Base-by-base conservation (phyloP, 2,329 filamentous ascomycete genomes). In the Acephala macrosclerotiorum region DNA sequence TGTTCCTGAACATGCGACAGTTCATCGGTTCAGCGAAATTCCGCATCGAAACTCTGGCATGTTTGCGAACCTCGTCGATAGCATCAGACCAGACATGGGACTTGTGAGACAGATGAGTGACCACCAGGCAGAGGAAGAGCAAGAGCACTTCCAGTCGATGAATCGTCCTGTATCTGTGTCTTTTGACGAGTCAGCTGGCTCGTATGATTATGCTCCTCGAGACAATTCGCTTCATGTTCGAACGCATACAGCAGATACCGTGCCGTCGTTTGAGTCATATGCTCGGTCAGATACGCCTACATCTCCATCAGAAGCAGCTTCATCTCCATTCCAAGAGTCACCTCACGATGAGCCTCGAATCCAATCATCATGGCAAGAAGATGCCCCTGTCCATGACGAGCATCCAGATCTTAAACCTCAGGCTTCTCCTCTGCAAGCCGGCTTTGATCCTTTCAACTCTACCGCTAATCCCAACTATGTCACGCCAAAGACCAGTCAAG, bases 221-320 rank as follows among this genome's bases (percentile, higher is more conserved):
- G 63, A 65, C 5, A 22, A 33, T 3, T 45, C 58, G 6, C 45
- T 69, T 3, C 69, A 70, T 36, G 55, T 68, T 22, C 68, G 68
- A 36, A 68, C 69, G 12, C 64, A 75, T n/a, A 74, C 71, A 2
- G 70, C 68, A 25, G 72, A 71, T 47, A 73, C 72, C 1, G 61
- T 72, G 6, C 72, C 72, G 11, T 69, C 69, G 1, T 73, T 73
- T 7, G 72, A 72, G 38, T 65, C 67, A 8, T 71, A 71, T 56
- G 65, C 70, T 22, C 65, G 65, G n/a, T 74, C 71, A 6, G 71
- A 73, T 18, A 66, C 68, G 1, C 68, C 68, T 26, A 60, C 61
- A 29, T 70, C 71, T 14, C 69, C 68, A 22, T 67, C 70, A 14
- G 71, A 72, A 22, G 59, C 66, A 1, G 62, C 64, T 3, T 66